Conservation (phyloP, 2,329 filamentous ascomycete species). For the Colletotrichum lini region DNA sequence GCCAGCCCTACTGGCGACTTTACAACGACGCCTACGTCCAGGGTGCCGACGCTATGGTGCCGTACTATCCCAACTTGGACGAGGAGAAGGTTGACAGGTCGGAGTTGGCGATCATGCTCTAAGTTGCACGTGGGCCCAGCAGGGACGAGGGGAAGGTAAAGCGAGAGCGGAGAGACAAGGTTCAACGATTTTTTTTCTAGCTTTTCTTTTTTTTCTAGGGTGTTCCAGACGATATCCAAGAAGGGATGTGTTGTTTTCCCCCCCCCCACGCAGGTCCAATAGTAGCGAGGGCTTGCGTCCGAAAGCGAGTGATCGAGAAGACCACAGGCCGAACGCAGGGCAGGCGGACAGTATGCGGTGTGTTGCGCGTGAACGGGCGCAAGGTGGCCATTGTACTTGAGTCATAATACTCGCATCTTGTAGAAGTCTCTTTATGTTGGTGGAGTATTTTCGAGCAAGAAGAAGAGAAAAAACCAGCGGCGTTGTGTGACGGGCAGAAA, state of each 20-base stretch:
- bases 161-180: constrained; percentile 9
- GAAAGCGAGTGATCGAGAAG: neutral
- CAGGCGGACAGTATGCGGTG: constrained; percentile 2
- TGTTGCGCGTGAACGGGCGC: constrained; percentile 18
- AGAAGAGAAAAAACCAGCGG: constrained; percentile 1
- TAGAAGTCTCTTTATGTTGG: constrained; percentile 8
- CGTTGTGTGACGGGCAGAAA: constrained; percentile 7
- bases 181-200: constrained; percentile 6
- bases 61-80: constrained; percentile 91
- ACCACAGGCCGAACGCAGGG: neutral
- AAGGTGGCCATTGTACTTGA: constrained; percentile 37
- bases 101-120: constrained; percentile 88
- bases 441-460: constrained; percentile 16
- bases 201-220: neutral
- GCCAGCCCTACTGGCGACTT: constrained; percentile 94
- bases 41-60: constrained; percentile 93
- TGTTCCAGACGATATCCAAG: constrained; percentile 17
- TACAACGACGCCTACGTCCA: constrained; percentile 99
- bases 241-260: constrained; percentile 17
- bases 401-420: constrained; percentile 41
- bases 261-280: constrained; percentile 1
- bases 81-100: constrained; percentile 84
- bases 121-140: constrained; percentile 47
- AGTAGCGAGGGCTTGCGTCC: neutral
- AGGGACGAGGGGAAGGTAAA: neutral